Conservation (phyloP, 345 rosid genomes). For the Linum tenue region DNA sequence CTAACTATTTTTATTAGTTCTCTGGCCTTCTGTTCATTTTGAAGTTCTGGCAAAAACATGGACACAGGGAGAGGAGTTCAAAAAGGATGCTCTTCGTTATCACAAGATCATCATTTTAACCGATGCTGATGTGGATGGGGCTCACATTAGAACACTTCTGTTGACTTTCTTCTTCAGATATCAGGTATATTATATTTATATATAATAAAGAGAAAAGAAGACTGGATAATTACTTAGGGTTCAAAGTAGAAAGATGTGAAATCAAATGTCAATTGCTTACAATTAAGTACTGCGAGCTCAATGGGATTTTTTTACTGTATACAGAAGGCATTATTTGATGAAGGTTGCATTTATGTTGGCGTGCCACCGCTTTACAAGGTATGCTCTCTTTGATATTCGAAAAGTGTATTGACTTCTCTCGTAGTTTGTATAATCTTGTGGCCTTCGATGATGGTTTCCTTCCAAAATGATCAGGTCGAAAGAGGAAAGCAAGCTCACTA, state of each 20-base stretch:
- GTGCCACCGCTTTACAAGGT: constrained; percentile 98
- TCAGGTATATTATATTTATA: constrained; percentile 43
- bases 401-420: background rate
- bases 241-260: background rate
- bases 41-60: constrained; percentile 6
- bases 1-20: background rate
- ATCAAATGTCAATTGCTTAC: background rate
- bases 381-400: background rate
- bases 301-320: constrained; percentile 10
- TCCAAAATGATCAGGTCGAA: constrained; percentile 56
- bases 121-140: constrained; percentile 99
- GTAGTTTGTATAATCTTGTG: too few species aligned
- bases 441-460: background rate
- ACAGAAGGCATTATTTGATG: constrained; percentile 85
- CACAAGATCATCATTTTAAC: constrained; percentile 93
- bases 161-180: constrained; percentile 95
- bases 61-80: constrained; percentile 85
- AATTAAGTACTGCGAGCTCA: background rate
- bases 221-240: background rate
- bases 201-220: background rate
- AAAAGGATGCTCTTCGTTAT: constrained; percentile 74
- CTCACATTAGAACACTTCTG: constrained; percentile 88
- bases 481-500: constrained; percentile 73
- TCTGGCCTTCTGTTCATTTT: constrained; percentile 7
- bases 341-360: constrained; percentile 93